A percentile compares a stretch with the other conserved stretches of the same genome.
These are phyloP conservation scores for Fusarium fracticaudum DNA, from an alignment of 2,329 filamentous ascomycete genomes.

Conservation along the genomic window DNA sequence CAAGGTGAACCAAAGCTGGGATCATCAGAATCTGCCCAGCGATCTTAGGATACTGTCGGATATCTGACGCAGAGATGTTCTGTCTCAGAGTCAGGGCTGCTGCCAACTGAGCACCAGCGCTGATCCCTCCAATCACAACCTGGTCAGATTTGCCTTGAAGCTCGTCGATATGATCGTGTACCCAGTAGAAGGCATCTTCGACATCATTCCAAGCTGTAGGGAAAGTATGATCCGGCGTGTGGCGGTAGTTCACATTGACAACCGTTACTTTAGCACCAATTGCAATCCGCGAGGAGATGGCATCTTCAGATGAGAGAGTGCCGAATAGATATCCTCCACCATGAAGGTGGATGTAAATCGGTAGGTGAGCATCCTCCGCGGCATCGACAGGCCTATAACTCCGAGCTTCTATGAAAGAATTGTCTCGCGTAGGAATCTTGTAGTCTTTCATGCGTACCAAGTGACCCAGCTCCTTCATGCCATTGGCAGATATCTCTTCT, in stretches of 20 bases:
- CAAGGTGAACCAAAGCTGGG: conserved; percentile 49
- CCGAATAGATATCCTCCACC: conserved; percentile 67
- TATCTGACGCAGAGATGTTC: conserved; percentile 38
- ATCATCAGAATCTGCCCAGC: conserved; percentile 63
- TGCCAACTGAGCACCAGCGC: conserved; percentile 56
- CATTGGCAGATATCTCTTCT: conserved; percentile 13
- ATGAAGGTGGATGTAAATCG: conserved; percentile 62
- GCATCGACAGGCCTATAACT: conserved; percentile 13
- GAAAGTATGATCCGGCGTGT: conserved; percentile 63
- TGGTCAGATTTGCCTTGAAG: conserved; percentile 20
- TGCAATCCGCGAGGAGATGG: conserved; percentile 59
- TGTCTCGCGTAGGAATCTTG: conserved; percentile 18
- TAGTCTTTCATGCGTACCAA: conserved; percentile 49
- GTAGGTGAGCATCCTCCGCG: conserved; percentile 50
- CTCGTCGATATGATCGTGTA: conserved; percentile 47
- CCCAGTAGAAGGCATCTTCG: conserved; percentile 64
- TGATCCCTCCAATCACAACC: conserved; percentile 59
- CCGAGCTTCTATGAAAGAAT: conserved; percentile 16
- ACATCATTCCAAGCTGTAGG: conserved; percentile 63
- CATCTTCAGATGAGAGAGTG: conserved; percentile 62
- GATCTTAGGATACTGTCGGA: conserved; percentile 41
- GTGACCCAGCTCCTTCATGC: conserved; percentile 12
- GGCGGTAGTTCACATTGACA: conserved; percentile 67
- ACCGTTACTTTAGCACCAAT: conserved; percentile 54
- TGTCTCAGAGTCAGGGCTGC: conserved; percentile 52